Evolutionary conservation across 495 filamentous ascomycete genomes (phyloP), one percentile per base, ranked within the genome.

Genomic region (Daldinia childiae): DNA sequence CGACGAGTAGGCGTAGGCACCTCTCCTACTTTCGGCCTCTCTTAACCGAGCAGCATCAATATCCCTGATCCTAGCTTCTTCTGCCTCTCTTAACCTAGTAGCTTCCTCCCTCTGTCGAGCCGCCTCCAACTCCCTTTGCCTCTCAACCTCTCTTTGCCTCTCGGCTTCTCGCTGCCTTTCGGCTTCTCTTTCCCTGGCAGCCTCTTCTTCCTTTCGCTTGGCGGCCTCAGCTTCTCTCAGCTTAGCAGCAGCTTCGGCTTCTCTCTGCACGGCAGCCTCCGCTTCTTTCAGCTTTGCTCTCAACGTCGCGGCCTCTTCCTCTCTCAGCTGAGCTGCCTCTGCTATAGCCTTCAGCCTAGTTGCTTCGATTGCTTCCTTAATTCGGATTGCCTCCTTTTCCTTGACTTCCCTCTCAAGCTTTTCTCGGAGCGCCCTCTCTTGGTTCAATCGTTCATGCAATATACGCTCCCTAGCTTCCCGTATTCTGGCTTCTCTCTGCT

Each of bases 1-100:
- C 36, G 84, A 80, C 30, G 83, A 85, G 80, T 79, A 85, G n/a
- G 85, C 80, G 45, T 88, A 86, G 26, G 79, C 78, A 12, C 78
- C 78, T 32, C 77, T 75, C 27, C 77, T 70, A 5, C 5, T 50
- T 30, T 70, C 63, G 1, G 52, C 68, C 38, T 69, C 71, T 30
- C 50, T 69, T 7, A 68, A 60, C 52, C 74, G 71, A 12, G 68
- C 68, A 6, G 62, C 66, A 43, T 80, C 78, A 3, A 67, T 69
- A 54, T 81, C 78, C 62, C 69, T 67, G 15, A 66, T 19, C 36
- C 68, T 81, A 19, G 76, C 76, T 15, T 65, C 74, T 39, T 73
- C 73, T 6, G 75, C 76, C 58, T 78, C 77, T 51, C 65, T 63
- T 3, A 17, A 6, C 29, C 64, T 77, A 17, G 71, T 68, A 15